These are phyloP conservation scores for Eucalyptus lansdowneana DNA, from an alignment of 345 rosid genomes.

Conservation along the genomic window DNA sequence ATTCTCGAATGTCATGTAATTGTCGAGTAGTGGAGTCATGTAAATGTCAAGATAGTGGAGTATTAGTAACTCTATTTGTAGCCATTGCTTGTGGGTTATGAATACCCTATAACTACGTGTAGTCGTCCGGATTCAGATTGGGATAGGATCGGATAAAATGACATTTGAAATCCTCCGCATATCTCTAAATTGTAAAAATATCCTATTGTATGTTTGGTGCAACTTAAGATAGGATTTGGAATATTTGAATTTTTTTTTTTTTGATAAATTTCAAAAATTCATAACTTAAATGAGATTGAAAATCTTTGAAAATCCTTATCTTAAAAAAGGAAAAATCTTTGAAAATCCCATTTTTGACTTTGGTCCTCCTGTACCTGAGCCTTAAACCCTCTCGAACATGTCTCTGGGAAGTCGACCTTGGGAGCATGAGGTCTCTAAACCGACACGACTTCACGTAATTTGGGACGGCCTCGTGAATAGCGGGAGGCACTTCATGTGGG, in stretches of 20 bases:
- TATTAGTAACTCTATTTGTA: too few species aligned
- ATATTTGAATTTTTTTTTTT: too few species aligned
- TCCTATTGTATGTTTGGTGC: fast-evolving
- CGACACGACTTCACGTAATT: fast-evolving
- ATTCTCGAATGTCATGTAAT: fast-evolving
- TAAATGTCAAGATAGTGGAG: background rate
- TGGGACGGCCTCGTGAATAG: background rate
- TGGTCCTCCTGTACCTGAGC: too few species aligned
- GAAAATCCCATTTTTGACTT: background rate
- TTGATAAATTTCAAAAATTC: too few species aligned
- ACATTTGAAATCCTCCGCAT: too few species aligned
- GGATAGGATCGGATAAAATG: fast-evolving
- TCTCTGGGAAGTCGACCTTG: background rate
- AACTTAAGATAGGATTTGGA: too few species aligned
- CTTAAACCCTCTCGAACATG: background rate
- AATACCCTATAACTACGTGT: too few species aligned
- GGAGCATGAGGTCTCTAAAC: background rate
- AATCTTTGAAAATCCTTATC: too few species aligned
- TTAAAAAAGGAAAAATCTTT: too few species aligned
- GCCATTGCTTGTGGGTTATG: background rate
- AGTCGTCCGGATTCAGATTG: fast-evolving
- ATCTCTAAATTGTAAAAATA: too few species aligned
- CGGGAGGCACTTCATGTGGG: too few species aligned
- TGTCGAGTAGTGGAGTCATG: background rate
- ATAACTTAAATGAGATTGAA: too few species aligned